phyloP scores from a whole-genome alignment of 2,329 filamentous ascomycete genomes.

The Penicillium sp. region DNA sequence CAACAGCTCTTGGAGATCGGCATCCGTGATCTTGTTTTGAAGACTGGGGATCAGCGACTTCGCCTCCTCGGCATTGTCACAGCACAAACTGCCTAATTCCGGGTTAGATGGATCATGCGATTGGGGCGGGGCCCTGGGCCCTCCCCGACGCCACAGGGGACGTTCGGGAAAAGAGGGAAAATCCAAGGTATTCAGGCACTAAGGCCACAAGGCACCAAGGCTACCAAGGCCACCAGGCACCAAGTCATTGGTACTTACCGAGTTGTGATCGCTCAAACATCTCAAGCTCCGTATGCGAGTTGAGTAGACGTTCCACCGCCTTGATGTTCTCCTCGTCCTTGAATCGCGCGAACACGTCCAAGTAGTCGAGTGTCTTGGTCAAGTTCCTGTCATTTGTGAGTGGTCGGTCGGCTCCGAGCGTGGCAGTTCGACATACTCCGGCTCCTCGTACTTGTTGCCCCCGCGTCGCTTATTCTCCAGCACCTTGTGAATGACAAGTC shows the following conservation, averaged over 20 bases:
- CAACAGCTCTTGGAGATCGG: conserved; percentile 80
- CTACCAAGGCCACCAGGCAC: too few relatives aligned
- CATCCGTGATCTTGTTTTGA: conserved; percentile 84
- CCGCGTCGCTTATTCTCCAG: conserved; percentile 75
- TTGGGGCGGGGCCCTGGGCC: neutral
- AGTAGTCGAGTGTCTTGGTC: conserved; percentile 84
- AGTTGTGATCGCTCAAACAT: conserved; percentile 93
- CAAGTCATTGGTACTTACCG: conserved; percentile 53
- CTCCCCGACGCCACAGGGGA: neutral
- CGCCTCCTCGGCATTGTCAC: conserved; percentile 89
- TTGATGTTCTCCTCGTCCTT: conserved; percentile 93
- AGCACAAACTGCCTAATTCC: conserved; percentile 76
- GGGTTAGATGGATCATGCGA: neutral
- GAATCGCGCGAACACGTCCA: conserved; percentile 93
- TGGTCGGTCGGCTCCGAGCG: neutral
- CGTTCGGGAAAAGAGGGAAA: neutral
- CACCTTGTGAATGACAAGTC: conserved; percentile 86
- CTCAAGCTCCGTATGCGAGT: conserved; percentile 71
- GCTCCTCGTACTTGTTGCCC: conserved; percentile 79
- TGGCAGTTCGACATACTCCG: conserved; percentile 61
- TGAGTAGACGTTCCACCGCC: conserved; percentile 84
- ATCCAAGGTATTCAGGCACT: neutral
- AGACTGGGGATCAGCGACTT: conserved; percentile 92
- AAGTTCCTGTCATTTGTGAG: conserved; percentile 55
- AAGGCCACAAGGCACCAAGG: too few relatives aligned